phyloP scores from a whole-genome alignment of 352 stramenopile species.

The Thalassiosira ordinaria region DNA sequence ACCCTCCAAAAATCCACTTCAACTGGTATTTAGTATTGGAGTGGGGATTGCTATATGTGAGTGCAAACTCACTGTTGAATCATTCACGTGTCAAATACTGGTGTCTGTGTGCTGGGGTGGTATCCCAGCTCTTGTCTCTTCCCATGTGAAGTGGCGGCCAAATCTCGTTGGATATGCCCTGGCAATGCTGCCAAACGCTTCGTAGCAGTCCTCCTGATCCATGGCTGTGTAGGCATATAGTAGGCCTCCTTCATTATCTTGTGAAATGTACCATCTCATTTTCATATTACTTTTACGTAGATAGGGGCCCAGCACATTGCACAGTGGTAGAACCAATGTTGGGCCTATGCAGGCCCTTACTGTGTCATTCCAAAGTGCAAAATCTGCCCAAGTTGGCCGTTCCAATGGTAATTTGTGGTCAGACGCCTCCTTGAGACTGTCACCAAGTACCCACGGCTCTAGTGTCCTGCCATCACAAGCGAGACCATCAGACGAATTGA shows the following conservation, averaged over 20 bases:
- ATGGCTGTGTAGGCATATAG: neutral
- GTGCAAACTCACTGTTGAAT: neutral
- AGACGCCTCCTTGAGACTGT: neutral
- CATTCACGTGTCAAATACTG: neutral
- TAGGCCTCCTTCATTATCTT: neutral
- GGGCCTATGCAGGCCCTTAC: neutral
- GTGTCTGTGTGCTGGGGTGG: neutral
- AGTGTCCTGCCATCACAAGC: neutral
- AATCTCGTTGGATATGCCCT: neutral
- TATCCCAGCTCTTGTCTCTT: neutral
- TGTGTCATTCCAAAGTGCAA: neutral
- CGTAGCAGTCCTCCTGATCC: neutral
- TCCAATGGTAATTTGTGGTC: neutral
- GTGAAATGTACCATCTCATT: neutral
- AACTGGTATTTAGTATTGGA: neutral
- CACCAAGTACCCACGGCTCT: neutral
- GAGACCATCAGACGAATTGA: neutral
- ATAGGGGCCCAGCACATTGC: neutral
- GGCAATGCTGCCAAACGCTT: neutral
- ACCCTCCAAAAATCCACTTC: constrained; percentile 1
- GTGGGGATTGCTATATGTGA: neutral
- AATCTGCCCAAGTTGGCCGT: neutral
- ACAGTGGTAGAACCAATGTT: neutral
- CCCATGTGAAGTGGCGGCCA: neutral
- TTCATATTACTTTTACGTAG: neutral